A percentile compares a stretch with the other conserved stretches of the same genome.
Conservation (phyloP, 1,284 basidiomycete genomes). For the Microbotryum intermedium region DNA sequence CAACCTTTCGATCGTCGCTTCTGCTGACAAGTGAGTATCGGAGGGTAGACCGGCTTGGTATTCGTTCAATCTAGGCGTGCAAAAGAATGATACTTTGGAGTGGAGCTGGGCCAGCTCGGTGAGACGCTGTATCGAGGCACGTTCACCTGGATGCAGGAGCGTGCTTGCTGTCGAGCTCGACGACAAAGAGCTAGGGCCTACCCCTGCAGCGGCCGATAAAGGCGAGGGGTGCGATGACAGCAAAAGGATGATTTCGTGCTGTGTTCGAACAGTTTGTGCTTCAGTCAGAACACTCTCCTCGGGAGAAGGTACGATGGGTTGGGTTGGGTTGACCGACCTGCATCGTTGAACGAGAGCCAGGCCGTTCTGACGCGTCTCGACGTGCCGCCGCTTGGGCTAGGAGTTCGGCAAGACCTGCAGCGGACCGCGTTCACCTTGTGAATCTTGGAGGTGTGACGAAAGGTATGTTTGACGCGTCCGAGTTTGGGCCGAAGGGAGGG, state of each 20-base stretch:
- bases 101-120: background rate
- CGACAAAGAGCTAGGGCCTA: background rate
- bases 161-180: background rate
- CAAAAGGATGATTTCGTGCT: slow-evolving; percentile 1
- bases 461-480: too few relatives aligned
- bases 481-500: too few relatives aligned
- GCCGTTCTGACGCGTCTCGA: too few relatives aligned
- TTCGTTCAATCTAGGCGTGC: background rate
- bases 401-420: too few relatives aligned
- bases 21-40: too few relatives aligned
- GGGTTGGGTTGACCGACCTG: background rate
- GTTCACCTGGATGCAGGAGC: slow-evolving; percentile 1
- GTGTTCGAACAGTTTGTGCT: background rate
- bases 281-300: background rate
- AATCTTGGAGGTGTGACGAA: too few relatives aligned
- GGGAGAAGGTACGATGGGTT: background rate
- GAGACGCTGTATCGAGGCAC: background rate
- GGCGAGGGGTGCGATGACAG: background rate
- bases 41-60: too few relatives aligned
- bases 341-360: background rate
- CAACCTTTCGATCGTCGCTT: too few relatives aligned
- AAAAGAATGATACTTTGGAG: background rate
- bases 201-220: background rate
- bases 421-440: too few relatives aligned
- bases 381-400: too few relatives aligned